Evolutionary conservation across 257 asterid genomes (phyloP).

Genomic region (Ophiorrhiza pumila): DNA sequence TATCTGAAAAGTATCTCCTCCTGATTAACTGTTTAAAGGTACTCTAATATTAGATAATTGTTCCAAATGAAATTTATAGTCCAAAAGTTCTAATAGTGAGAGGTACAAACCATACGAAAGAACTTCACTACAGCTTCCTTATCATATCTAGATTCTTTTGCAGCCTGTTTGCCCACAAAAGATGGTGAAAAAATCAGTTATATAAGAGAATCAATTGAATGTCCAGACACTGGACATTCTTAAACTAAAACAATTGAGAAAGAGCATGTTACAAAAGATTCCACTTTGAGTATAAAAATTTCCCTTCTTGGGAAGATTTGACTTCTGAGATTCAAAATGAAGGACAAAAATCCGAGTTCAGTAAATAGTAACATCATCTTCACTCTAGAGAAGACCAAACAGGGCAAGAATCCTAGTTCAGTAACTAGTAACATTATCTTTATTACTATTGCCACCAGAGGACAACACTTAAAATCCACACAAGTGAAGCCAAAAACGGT

Average conservation of each 20-base stretch:
- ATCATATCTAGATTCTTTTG: slow-evolving; percentile 91
- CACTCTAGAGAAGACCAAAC: too few relatives aligned
- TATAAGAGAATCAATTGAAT: not conserved
- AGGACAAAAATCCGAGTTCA: not conserved
- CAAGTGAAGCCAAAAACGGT: not conserved
- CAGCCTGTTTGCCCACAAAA: slow-evolving; percentile 56
- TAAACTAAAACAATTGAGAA: not conserved
- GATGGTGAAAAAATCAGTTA: not conserved
- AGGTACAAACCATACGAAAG: slow-evolving; percentile 66
- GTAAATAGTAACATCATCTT: not conserved
- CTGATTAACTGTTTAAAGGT: slow-evolving; percentile 66
- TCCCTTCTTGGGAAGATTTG: not conserved
- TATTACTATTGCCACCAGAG: not conserved
- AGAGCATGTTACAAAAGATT: not conserved
- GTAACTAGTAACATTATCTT: not conserved
- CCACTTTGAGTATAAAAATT: not conserved
- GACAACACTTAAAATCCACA: not conserved
- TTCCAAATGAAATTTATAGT: not conserved
- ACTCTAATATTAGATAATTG: slow-evolving; percentile 22
- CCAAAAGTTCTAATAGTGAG: slow-evolving; percentile 12
- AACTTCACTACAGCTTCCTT: slow-evolving; percentile 89
- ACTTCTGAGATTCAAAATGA: slow-evolving; percentile 1
- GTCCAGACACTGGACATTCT: not conserved
- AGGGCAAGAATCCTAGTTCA: not conserved
- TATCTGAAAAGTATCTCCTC: slow-evolving; percentile 97